Conservation (phyloP, 1,139 yeast species). For the Scheffersomyces quercinus region DNA sequence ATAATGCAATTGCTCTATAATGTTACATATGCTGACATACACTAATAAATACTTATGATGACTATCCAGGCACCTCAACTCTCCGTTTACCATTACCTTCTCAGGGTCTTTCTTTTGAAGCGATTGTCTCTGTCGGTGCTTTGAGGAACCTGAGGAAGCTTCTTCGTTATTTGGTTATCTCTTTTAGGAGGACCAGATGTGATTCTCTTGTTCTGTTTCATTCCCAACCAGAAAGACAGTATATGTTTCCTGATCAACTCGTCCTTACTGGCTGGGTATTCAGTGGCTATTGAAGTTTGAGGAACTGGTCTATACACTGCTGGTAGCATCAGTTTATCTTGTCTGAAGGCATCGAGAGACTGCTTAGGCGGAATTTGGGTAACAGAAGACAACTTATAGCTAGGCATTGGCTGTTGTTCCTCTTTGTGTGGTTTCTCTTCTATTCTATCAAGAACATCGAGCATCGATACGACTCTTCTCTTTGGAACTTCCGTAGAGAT, state of each 20-base stretch:
- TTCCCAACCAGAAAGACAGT: background rate
- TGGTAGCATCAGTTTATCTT: too few species aligned
- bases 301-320: too few species aligned
- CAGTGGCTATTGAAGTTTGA: conserved; percentile 1
- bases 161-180: background rate
- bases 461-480: too few species aligned
- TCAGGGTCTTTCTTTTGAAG: conserved; percentile 1
- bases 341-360: too few species aligned
- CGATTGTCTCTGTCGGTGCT: conserved; percentile 1
- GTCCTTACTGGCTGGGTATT: conserved; percentile 3
- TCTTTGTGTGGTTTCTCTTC: too few species aligned
- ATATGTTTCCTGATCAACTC: background rate
- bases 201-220: background rate
- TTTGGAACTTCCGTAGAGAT: too few species aligned
- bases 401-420: too few species aligned
- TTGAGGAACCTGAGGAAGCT: conserved; percentile 2
- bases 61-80: too few species aligned
- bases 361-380: conserved; percentile 1
- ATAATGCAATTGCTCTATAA: too few species aligned
- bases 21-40: too few species aligned
- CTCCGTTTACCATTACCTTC: background rate
- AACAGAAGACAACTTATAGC: background rate
- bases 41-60: too few species aligned
- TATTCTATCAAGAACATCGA: too few species aligned
- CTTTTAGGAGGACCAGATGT: background rate